These are phyloP conservation scores for Acarospora socialis DNA, from an alignment of 2,329 filamentous ascomycete genomes.

Conservation along the genomic window DNA sequence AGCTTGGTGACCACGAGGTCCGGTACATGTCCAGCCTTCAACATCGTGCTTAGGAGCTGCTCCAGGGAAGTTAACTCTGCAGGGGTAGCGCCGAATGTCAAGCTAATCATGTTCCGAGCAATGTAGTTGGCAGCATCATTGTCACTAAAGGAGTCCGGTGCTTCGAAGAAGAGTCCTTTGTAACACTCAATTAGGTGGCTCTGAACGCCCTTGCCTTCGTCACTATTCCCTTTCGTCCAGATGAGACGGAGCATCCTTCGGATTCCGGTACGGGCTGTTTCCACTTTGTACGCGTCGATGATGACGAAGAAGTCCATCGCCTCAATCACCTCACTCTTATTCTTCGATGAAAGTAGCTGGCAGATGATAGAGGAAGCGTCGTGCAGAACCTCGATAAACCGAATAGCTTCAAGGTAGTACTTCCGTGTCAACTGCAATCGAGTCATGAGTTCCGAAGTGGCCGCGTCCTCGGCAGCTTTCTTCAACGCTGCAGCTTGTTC, in stretches of 20 bases:
- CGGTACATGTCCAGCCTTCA: constrained; percentile 78
- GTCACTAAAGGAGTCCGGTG: constrained; percentile 69
- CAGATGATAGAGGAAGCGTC: constrained; percentile 66
- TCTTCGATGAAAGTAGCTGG: constrained; percentile 80
- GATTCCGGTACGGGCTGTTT: constrained; percentile 84
- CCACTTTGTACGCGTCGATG: constrained; percentile 88
- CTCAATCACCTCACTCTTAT: constrained; percentile 97
- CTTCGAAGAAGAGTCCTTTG: constrained; percentile 88
- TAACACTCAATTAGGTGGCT: constrained; percentile 95
- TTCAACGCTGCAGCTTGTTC: constrained; percentile 58
- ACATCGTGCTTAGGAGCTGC: constrained; percentile 92
- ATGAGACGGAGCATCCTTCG: constrained; percentile 91
- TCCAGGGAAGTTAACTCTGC: constrained; percentile 92
- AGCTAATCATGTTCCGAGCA: constrained; percentile 95
- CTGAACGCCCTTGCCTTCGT: constrained; percentile 96
- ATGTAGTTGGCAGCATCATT: constrained; percentile 94
- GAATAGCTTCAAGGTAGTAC: constrained; percentile 85
- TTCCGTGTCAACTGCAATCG: constrained; percentile 77
- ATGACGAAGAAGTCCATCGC: constrained; percentile 98
- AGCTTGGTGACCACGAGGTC: constrained; percentile 80
- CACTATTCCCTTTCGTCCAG: constrained; percentile 98
- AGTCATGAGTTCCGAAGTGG: constrained; percentile 74
- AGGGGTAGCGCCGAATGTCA: constrained; percentile 89
- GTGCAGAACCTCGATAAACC: constrained; percentile 85
- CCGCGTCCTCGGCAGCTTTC: constrained; percentile 74